Conservation (phyloP, 1,284 basidiomycete species). For the Sutorius eximius region DNA sequence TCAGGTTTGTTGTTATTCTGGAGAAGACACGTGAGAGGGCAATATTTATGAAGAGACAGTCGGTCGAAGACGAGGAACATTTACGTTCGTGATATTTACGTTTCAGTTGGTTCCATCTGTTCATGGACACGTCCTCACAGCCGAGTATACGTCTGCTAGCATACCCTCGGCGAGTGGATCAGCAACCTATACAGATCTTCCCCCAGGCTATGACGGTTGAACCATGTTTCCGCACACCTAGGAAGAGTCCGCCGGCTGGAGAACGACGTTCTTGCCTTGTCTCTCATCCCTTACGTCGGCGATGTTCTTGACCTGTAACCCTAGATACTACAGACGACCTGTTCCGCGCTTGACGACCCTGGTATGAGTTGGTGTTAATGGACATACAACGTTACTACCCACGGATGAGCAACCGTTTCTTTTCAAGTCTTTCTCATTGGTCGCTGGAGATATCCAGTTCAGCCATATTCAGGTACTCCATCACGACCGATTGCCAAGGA, state of each 20-base stretch:
- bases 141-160: conserved; percentile 54
- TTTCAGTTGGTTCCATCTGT: not conserved
- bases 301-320: not conserved
- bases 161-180: conserved; percentile 40
- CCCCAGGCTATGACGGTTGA: conserved; percentile 62
- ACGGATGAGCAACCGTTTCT: not conserved
- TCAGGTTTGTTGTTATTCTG: conserved; percentile 66
- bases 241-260: not conserved
- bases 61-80: conserved; percentile 55
- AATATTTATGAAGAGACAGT: conserved; percentile 70
- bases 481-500: no score
- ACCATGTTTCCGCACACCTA: not conserved
- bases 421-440: not conserved
- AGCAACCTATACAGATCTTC: conserved; percentile 50
- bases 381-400: not conserved
- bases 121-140: conserved; percentile 34
- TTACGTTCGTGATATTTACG: conserved; percentile 53
- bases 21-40: conserved; percentile 75
- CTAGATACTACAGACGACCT: not conserved
- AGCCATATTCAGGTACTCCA: no score
- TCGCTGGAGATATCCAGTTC: no score
- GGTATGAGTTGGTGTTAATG: not conserved
- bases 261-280: not conserved
- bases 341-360: not conserved
- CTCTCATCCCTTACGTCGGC: not conserved